These are phyloP conservation scores for Solanum dulcamara DNA, from an alignment of 257 asterid genomes.

Conservation along the genomic window DNA sequence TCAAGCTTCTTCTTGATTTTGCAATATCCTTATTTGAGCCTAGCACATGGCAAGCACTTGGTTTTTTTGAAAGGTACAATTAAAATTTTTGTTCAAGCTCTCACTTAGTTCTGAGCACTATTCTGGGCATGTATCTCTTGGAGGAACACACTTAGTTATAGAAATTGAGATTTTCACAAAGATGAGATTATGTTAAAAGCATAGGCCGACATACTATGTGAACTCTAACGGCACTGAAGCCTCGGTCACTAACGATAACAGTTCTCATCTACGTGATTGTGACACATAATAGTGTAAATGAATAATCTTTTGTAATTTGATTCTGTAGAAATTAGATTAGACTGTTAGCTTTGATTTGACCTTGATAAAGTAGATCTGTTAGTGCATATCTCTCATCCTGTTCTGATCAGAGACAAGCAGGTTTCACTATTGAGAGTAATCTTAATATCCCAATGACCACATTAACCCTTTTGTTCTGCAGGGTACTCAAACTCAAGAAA, in stretches of 20 bases:
- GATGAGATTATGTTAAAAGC: not conserved
- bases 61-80: not conserved
- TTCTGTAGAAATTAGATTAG: not conserved
- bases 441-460: not conserved
- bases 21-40: not conserved
- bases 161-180: not conserved
- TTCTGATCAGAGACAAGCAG: not conserved
- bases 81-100: not conserved
- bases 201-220: not conserved
- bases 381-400: not conserved
- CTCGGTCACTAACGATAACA: not conserved
- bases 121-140: not conserved
- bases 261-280: not conserved
- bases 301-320: not conserved
- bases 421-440: not conserved
- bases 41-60: not conserved
- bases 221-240: not conserved
- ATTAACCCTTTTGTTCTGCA: conserved; percentile 15
- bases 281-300: not conserved
- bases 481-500: conserved; percentile 85
- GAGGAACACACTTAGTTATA: not conserved
- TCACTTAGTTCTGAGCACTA: not conserved
- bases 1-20: not conserved
- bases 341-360: not conserved
- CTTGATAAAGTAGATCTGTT: not conserved